Percentiles rank a stretch among this genome's conserved stretches.
Conservation (phyloP, 306 rosid species). For the Crataegus laevigata region DNA sequence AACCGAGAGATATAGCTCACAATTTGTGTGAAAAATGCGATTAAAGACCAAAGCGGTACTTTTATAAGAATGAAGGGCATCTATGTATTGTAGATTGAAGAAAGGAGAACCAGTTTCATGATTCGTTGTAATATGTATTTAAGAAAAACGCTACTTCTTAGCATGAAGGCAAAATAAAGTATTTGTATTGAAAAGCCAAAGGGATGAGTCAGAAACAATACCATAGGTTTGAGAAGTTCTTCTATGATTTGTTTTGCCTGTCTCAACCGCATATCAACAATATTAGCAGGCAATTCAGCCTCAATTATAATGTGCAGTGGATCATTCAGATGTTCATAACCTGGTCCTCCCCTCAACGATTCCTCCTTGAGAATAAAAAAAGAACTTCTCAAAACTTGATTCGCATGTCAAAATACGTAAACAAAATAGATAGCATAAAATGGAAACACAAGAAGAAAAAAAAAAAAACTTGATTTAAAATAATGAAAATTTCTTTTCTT, state of each 20-base stretch:
- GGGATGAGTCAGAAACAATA: constrained; percentile 12
- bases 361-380: constrained; percentile 55
- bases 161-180: background rate
- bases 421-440: background rate
- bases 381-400: too few species aligned
- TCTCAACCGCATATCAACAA: constrained; percentile 61
- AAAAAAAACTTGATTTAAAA: background rate
- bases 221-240: constrained; percentile 92
- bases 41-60: too few species aligned
- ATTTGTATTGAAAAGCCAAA: background rate
- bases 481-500: background rate
- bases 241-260: constrained; percentile 84
- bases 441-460: background rate
- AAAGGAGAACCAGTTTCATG: too few species aligned
- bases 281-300: constrained; percentile 85
- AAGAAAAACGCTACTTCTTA: background rate
- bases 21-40: too few species aligned
- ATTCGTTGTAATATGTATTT: too few species aligned
- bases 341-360: constrained; percentile 80
- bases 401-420: constrained; percentile 11
- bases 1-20: too few species aligned
- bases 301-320: constrained; percentile 84
- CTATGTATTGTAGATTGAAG: too few species aligned
- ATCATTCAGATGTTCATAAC: constrained; percentile 89
- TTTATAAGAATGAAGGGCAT: too few species aligned